A percentile compares a stretch with the other conserved stretches of the same genome.
phyloP scores from a whole-genome alignment of 1,284 basidiomycete genomes.

The Pholiota adiposa region DNA sequence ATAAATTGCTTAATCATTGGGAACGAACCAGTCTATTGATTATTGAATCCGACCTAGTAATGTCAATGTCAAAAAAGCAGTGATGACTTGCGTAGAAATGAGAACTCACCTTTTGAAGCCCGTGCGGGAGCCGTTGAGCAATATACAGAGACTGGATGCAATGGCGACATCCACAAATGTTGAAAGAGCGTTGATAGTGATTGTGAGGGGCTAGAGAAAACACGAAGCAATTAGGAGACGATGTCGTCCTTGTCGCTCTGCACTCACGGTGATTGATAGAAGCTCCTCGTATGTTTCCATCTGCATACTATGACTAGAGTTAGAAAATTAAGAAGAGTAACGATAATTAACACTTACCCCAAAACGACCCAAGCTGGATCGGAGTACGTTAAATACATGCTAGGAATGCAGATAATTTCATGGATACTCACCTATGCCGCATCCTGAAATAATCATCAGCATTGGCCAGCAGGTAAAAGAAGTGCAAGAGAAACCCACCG shows the following conservation, averaged over 20 bases:
- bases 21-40: slow-evolving; percentile 49
- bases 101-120: slow-evolving; percentile 50
- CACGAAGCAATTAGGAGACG: background rate
- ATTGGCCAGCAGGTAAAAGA: background rate
- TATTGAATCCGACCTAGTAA: slow-evolving; percentile 51
- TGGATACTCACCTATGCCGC: slow-evolving; percentile 43
- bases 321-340: background rate
- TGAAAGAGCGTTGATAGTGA: slow-evolving; percentile 56
- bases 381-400: background rate
- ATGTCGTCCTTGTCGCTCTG: too few species aligned
- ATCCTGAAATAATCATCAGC: slow-evolving; percentile 30
- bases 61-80: too few species aligned
- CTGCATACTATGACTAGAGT: slow-evolving; percentile 34
- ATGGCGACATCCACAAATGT: slow-evolving; percentile 52
- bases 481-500: slow-evolving; percentile 32
- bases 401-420: background rate
- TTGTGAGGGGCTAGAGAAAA: slow-evolving; percentile 44
- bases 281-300: slow-evolving; percentile 49
- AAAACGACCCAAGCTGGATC: slow-evolving; percentile 31
- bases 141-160: slow-evolving; percentile 46
- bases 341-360: slow-evolving; percentile 25
- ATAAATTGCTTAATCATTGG: too few species aligned
- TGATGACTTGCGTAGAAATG: too few species aligned
- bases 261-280: slow-evolving; percentile 41
- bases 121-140: slow-evolving; percentile 51